These are phyloP conservation scores for Pulicaria dysenterica DNA, from an alignment of 129 eudicot species.

Conservation along the genomic window DNA sequence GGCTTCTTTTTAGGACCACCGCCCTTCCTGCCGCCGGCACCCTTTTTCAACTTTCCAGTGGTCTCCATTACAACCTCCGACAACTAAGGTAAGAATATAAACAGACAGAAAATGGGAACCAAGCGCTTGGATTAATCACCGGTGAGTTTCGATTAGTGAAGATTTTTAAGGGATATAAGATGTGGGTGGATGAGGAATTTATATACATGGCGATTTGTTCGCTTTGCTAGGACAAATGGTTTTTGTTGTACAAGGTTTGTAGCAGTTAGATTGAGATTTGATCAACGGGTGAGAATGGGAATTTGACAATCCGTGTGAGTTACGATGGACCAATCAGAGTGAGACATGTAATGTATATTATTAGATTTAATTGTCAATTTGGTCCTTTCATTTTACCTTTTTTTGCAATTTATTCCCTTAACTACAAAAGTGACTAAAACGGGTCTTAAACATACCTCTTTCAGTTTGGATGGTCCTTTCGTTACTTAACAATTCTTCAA, in stretches of 20 bases:
- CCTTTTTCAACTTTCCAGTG: constrained; percentile 43
- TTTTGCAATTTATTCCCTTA: too few relatives aligned
- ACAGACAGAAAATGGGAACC: background rate
- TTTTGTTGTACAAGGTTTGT: background rate
- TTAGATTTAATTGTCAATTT: too few relatives aligned
- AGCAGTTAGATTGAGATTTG: constrained; percentile 20
- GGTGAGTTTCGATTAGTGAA: background rate
- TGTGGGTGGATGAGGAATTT: background rate
- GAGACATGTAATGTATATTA: too few relatives aligned
- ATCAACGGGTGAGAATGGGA: background rate
- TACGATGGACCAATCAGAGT: constrained; percentile 14
- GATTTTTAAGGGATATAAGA: background rate
- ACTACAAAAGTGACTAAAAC: too few relatives aligned
- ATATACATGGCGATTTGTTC: constrained; percentile 18
- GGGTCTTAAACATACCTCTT: too few relatives aligned
- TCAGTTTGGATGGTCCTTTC: too few relatives aligned
- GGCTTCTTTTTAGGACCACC: constrained; percentile 65
- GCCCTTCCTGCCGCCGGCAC: constrained; percentile 55
- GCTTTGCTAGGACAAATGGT: background rate
- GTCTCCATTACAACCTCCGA: constrained; percentile 32
- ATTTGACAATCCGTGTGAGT: constrained; percentile 26
- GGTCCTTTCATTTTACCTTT: too few relatives aligned
- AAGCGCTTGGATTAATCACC: background rate
- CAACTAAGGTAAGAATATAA: background rate
- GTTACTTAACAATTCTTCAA: too few relatives aligned